Conservation (phyloP, 1,139 yeast genomes). For the Eremothecium gossypii region DNA sequence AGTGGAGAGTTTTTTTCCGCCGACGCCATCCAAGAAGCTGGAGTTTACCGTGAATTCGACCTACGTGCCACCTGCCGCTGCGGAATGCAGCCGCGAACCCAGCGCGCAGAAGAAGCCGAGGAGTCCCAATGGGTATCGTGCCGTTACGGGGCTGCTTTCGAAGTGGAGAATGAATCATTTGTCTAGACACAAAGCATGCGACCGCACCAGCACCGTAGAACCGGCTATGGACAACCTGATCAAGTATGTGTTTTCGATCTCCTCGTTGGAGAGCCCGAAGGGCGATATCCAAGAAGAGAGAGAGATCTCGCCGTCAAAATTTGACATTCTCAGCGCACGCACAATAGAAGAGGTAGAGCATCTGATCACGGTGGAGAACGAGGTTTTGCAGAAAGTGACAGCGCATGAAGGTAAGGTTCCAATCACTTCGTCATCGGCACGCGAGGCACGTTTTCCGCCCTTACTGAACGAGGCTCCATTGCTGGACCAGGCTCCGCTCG, state of each 20-base stretch:
- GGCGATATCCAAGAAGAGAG: conserved; percentile 15
- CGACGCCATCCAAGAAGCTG: conserved; percentile 61
- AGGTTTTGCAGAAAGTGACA: conserved; percentile 22
- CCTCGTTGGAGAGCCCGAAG: conserved; percentile 25
- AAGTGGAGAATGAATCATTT: conserved; percentile 27
- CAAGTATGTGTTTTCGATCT: conserved; percentile 33
- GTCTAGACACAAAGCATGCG: conserved; percentile 1
- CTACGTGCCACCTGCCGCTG: conserved; percentile 13
- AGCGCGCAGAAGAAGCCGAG: conserved; percentile 1
- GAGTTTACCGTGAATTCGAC: conserved; percentile 32
- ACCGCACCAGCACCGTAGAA: conserved; percentile 6
- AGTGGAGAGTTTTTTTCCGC: conserved; percentile 43
- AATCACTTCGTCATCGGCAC: neutral
- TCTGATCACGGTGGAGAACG: conserved; percentile 31
- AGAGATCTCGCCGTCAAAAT: conserved; percentile 36
- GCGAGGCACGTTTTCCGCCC: neutral
- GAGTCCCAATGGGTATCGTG: conserved; percentile 13
- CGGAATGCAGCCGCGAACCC: neutral
- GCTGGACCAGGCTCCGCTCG: neutral
- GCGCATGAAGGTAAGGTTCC: neutral
- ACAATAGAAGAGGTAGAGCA: conserved; percentile 62
- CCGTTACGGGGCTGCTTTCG: conserved; percentile 19
- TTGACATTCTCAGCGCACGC: conserved; percentile 71
- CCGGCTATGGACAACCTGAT: conserved; percentile 31
- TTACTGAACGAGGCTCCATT: neutral